A percentile compares a stretch with the other conserved stretches of the same genome.
These are phyloP conservation scores for Aspergillus proliferans DNA, from an alignment of 2,329 filamentous ascomycete genomes.

Conservation along the genomic window DNA sequence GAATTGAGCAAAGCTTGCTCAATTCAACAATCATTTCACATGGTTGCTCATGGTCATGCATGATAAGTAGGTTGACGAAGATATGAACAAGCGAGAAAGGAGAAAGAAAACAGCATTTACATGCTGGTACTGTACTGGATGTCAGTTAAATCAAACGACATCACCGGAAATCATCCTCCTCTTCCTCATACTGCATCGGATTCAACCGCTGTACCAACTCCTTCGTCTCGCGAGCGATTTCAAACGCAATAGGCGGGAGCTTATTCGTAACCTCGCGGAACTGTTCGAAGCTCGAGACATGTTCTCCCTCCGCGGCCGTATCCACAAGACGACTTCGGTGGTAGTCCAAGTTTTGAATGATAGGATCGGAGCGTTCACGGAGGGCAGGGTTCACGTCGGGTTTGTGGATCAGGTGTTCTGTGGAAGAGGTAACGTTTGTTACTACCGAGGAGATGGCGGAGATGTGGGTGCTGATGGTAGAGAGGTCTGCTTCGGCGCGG, in stretches of 20 bases:
- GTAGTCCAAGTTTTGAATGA: slow-evolving; percentile 46
- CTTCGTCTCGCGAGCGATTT: slow-evolving; percentile 76
- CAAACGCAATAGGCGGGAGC: slow-evolving; percentile 78
- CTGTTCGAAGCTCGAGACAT: slow-evolving; percentile 50
- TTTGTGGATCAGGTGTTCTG: slow-evolving; percentile 50
- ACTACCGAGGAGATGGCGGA: slow-evolving; percentile 65
- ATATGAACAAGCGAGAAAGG: slow-evolving; percentile 6
- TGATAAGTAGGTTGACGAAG: slow-evolving; percentile 12
- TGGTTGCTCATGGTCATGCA: slow-evolving; percentile 21
- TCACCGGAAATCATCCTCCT: slow-evolving; percentile 38
- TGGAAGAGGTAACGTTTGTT: slow-evolving; percentile 61
- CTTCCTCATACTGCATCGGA: slow-evolving; percentile 26
- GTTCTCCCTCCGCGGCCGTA: slow-evolving; percentile 55
- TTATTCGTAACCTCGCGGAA: slow-evolving; percentile 57
- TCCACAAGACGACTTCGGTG: slow-evolving; percentile 62
- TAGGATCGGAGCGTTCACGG: slow-evolving; percentile 40
- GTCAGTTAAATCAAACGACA: slow-evolving; percentile 5
- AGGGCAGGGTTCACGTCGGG: slow-evolving; percentile 45
- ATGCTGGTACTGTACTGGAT: slow-evolving; percentile 1
- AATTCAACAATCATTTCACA: slow-evolving; percentile 20
- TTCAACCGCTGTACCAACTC: slow-evolving; percentile 55
- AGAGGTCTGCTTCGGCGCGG: slow-evolving; percentile 57
- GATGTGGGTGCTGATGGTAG: slow-evolving; percentile 64
- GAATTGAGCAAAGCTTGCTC: slow-evolving; percentile 13
- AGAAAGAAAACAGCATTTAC: not conserved